These are phyloP conservation scores for Sodiomyces alkalinus DNA, from an alignment of 2,329 filamentous ascomycete genomes.

Conservation along the genomic window DNA sequence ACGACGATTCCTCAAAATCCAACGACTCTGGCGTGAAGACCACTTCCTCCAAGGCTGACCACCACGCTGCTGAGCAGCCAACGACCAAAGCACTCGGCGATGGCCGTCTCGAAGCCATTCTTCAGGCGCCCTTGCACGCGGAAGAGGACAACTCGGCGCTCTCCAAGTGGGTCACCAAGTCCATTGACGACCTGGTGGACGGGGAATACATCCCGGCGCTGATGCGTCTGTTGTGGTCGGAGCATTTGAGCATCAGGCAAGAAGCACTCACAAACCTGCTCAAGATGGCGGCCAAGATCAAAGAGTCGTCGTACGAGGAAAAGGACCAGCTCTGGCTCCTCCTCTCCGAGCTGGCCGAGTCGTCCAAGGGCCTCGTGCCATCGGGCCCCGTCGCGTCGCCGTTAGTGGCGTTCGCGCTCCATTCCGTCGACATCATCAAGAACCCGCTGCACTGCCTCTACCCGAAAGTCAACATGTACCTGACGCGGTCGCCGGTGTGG, in stretches of 20 bases:
- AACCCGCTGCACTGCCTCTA: slow-evolving; percentile 75
- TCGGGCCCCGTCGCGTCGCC: slow-evolving; percentile 52
- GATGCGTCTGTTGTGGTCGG: slow-evolving; percentile 60
- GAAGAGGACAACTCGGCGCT: slow-evolving; percentile 37
- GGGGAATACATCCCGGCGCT: slow-evolving; percentile 58
- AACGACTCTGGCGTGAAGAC: slow-evolving; percentile 1
- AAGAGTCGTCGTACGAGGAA: slow-evolving; percentile 58
- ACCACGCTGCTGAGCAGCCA: too few relatives aligned
- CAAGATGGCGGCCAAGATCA: slow-evolving; percentile 47
- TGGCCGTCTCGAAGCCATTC: slow-evolving; percentile 34
- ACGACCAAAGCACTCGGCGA: too few relatives aligned
- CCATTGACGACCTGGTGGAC: slow-evolving; percentile 63
- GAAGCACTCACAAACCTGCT: slow-evolving; percentile 59
- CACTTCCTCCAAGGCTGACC: too few relatives aligned
- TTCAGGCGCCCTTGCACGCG: slow-evolving; percentile 30
- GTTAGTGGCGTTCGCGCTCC: slow-evolving; percentile 59
- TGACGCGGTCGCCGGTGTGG: slow-evolving; percentile 69
- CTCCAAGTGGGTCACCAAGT: slow-evolving; percentile 57
- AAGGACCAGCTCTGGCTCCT: slow-evolving; percentile 67
- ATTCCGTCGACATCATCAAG: slow-evolving; percentile 52
- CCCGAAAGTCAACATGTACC: slow-evolving; percentile 70
- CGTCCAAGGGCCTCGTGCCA: slow-evolving; percentile 40
- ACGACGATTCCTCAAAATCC: background rate
- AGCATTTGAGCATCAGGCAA: slow-evolving; percentile 59
- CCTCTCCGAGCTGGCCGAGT: slow-evolving; percentile 67